Evolutionary conservation across 2,329 filamentous ascomycete genomes (phyloP).

Genomic region (Camillea tinctor): DNA sequence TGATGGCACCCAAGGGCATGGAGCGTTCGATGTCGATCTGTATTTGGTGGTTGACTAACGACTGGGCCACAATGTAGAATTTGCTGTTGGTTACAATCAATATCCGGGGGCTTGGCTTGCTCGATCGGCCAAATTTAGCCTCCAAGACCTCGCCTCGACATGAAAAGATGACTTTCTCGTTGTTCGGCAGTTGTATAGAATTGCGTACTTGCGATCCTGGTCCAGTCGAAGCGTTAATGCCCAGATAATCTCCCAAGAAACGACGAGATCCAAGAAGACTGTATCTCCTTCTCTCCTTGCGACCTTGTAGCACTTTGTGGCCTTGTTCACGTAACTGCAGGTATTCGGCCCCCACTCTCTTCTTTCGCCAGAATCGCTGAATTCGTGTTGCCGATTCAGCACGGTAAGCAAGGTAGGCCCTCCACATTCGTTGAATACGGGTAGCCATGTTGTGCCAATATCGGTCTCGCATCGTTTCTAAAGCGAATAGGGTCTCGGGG

Average conservation of each 20-base stretch:
- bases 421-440: conserved; percentile 94
- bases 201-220: conserved; percentile 78
- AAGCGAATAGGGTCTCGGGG: conserved; percentile 90
- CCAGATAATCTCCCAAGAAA: conserved; percentile 93
- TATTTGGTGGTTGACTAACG: conserved; percentile 76
- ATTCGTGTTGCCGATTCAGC: conserved; percentile 91
- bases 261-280: conserved; percentile 88
- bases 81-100: conserved; percentile 82
- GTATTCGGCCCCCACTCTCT: conserved; percentile 86
- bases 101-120: conserved; percentile 84
- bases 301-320: conserved; percentile 74
- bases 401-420: conserved; percentile 90
- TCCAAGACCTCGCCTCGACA: conserved; percentile 88
- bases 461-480: conserved; percentile 95
- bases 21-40: conserved; percentile 79
- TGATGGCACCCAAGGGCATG: conserved; percentile 82
- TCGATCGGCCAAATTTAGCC: conserved; percentile 93
- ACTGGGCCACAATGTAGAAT: conserved; percentile 86
- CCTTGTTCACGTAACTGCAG: conserved; percentile 85
- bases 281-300: conserved; percentile 88
- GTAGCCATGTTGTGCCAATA: conserved; percentile 99
- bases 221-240: conserved; percentile 76
- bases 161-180: conserved; percentile 82
- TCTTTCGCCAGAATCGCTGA: conserved; percentile 92
- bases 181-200: conserved; percentile 66